Percentiles rank a stretch among this genome's conserved stretches.
These are phyloP conservation scores for Acanthamoeba lenticulata DNA, from an alignment of 208 protist species.

Conservation along the genomic window DNA sequence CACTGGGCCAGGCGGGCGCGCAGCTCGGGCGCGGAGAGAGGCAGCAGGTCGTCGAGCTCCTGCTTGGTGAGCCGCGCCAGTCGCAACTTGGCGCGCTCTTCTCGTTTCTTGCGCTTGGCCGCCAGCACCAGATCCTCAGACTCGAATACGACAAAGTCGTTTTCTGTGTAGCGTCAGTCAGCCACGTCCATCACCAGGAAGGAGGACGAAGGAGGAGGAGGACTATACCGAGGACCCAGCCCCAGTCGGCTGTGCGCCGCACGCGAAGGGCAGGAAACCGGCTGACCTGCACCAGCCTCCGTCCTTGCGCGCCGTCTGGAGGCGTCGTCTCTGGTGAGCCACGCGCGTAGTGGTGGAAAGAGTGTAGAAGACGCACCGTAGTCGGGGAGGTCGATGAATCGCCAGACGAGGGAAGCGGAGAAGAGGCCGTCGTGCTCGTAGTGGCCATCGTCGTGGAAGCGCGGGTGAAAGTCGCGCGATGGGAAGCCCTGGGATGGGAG, in stretches of 20 bases:
- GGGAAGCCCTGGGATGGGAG: not conserved
- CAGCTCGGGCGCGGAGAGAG: not conserved
- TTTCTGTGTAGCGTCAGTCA: not conserved
- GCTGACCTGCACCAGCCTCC: not conserved
- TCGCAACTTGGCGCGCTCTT: not conserved
- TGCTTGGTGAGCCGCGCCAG: not conserved
- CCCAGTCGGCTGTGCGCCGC: not conserved
- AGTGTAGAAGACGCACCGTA: no score
- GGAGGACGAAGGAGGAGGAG: not conserved
- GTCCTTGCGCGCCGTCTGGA: not conserved
- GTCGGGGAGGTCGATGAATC: not conserved
- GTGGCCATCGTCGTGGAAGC: not conserved
- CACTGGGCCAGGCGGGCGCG: not conserved
- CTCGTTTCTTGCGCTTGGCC: not conserved
- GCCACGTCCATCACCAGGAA: not conserved
- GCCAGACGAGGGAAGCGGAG: not conserved
- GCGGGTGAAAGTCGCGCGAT: not conserved
- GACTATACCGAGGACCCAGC: not conserved
- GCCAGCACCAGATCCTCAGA: not conserved
- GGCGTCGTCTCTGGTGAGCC: not conserved
- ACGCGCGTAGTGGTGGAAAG: no score
- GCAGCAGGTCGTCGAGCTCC: not conserved
- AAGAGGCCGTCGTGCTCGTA: not conserved
- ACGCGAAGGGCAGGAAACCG: not conserved
- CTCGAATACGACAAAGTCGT: constrained; percentile 5